Base-by-base conservation (phyloP, 1,284 basidiomycete species). In the Porogramme epimiltina region DNA sequence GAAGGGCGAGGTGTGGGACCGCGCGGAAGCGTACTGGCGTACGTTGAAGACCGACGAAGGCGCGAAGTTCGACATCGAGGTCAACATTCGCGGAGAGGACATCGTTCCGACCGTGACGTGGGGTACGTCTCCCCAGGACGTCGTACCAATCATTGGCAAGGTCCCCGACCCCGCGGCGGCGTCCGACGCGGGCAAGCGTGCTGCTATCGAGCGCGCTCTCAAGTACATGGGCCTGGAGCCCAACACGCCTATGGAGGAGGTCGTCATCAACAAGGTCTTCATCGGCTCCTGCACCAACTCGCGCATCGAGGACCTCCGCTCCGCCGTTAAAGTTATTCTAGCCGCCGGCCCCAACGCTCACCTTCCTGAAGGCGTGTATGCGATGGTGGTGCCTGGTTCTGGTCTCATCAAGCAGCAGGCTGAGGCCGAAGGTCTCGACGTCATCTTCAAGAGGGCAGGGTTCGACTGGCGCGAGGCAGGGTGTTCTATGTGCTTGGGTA, bases 401-500 rank as follows among this genome's bases (percentile, higher is more conserved):
- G 95, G 95, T 53, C 72, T 98, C 42, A 86, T 98, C 69, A 98
- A 96, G 72, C 87, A 94, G 66, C 95, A 97, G 67, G 93, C 95
- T 15, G 95, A 98, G 73, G 89, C 86, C 23, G 95, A 98, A 66
- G 94, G 95, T 36, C 79, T 98, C 54, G 94, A 97, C 66, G 81
- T 80, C 49, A 78, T 98, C 65, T 95, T 98, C 80, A 93, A 87
- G 71, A 89, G 92, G 46, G 95, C 95, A 24, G 95, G 95, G 19
- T 98, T 97, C 65, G 95, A 98, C 70, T 98, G 94, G 95, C 84
- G 95, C 53, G 95, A 98, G 73, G 95, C 95, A 25, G 95, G 95
- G 26, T 98, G 95, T 70, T 98, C 95, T 26, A 98, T 98, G 95
- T 98, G 95, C 73, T 71, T 98, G 57, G 95, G 94, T 39, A 98